Evolutionary conservation across 2,329 filamentous ascomycete genomes (phyloP).

Genomic region (Colletotrichum cuscutae): DNA sequence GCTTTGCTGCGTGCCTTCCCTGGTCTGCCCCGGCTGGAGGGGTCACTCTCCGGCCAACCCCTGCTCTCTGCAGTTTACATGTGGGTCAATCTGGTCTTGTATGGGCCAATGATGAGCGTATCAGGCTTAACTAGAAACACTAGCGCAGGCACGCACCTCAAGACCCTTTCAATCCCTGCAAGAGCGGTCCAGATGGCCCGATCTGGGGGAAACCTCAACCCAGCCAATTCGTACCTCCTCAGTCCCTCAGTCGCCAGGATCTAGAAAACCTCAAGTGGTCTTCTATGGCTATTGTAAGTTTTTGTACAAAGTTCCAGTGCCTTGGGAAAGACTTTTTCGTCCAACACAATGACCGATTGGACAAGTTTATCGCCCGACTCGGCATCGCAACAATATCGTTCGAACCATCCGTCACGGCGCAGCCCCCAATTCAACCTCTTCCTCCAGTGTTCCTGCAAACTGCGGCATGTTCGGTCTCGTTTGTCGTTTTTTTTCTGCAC

Average conservation of each 20-base stretch:
- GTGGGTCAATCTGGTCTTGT: neutral
- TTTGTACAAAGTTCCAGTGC: too few species aligned
- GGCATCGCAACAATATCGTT: neutral
- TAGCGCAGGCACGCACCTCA: conserved; percentile 35
- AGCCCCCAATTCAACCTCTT: neutral
- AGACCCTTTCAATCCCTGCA: conserved; percentile 19
- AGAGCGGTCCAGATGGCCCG: conserved; percentile 29
- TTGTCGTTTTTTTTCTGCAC: conserved; percentile 3
- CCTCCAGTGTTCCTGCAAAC: neutral
- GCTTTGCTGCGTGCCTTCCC: too few species aligned
- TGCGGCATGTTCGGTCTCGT: neutral
- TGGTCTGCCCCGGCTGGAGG: neutral
- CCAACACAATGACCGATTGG: neutral
- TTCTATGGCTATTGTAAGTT: too few species aligned
- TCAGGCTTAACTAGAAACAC: conserved; percentile 36
- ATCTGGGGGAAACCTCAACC: conserved; percentile 12
- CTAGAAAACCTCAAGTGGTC: neutral
- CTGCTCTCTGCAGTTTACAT: neutral
- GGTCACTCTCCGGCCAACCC: conserved; percentile 3
- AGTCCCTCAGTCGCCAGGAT: neutral
- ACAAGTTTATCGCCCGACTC: conserved; percentile 7
- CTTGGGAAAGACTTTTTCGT: neutral
- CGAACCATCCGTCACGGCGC: neutral
- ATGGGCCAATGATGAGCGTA: conserved; percentile 7
- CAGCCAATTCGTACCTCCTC: neutral